These are phyloP conservation scores for Eucalyptus sp. DNA, from an alignment of 345 rosid genomes.

Conservation along the genomic window DNA sequence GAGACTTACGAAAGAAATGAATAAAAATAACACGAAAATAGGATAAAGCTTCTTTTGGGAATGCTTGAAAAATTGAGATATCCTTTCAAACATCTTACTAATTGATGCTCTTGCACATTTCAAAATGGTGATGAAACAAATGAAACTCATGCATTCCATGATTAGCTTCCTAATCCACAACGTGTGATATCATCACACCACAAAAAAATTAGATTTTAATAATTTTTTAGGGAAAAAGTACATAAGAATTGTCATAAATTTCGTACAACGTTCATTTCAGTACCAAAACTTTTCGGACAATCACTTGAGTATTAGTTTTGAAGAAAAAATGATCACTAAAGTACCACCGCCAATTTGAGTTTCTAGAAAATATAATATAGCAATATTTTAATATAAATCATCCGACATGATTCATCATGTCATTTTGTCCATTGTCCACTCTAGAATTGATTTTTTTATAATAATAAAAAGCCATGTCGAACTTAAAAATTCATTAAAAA, in stretches of 20 bases:
- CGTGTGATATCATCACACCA: neutral
- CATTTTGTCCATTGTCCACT: neutral
- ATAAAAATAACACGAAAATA: neutral
- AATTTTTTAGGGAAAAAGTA: too few species aligned
- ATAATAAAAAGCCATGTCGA: neutral
- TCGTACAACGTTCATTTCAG: rapidly evolving
- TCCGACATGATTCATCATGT: neutral
- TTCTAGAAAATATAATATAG: too few species aligned
- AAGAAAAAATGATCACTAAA: too few species aligned
- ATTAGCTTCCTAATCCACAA: neutral
- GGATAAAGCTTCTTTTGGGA: neutral
- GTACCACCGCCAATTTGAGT: too few species aligned
- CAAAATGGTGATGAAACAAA: neutral
- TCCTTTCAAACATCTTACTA: neutral
- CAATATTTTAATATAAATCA: too few species aligned
- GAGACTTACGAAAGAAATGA: neutral
- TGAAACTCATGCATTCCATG: neutral
- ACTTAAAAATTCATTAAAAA: neutral
- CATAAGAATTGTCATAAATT: rapidly evolving
- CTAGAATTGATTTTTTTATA: neutral
- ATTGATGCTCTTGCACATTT: neutral
- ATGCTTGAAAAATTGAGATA: neutral
- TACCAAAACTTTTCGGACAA: too few species aligned
- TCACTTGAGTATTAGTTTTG: too few species aligned
- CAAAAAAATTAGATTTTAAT: neutral